Percentiles rank a stretch among this genome's conserved stretches.
Conservation (phyloP, 306 rosid species). For the Prosopis cineraria region DNA sequence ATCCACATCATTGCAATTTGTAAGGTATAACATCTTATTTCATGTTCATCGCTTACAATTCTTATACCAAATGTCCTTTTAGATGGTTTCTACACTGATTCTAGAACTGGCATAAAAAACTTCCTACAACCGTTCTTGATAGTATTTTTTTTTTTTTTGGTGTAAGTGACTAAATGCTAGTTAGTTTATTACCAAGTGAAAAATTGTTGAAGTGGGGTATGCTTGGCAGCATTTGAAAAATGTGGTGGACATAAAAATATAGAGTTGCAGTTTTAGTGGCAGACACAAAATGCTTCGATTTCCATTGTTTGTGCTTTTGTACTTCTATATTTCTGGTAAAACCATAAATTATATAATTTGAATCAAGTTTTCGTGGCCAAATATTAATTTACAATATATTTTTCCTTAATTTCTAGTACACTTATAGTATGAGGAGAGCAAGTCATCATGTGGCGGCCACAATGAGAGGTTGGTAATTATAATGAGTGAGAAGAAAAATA, state of each 20-base stretch:
- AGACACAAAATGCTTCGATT: conserved; percentile 57
- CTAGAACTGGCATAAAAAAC: too few relatives aligned
- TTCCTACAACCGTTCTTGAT: too few relatives aligned
- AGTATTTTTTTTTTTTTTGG: too few relatives aligned
- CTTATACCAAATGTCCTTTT: too few relatives aligned
- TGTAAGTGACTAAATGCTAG: too few relatives aligned
- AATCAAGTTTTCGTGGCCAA: conserved; percentile 4
- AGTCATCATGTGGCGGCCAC: conserved; percentile 28
- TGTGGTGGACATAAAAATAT: conserved; percentile 49
- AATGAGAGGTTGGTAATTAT: conserved; percentile 36
- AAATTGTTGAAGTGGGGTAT: conserved; percentile 60
- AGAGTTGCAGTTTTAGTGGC: conserved; percentile 54
- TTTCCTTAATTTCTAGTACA: not conserved
- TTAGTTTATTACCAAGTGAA: too few relatives aligned
- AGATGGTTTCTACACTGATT: too few relatives aligned
- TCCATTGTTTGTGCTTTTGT: conserved; percentile 29
- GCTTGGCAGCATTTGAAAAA: conserved; percentile 18
- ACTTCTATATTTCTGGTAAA: conserved; percentile 31
- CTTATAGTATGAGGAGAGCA: conserved; percentile 20
- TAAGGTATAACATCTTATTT: too few relatives aligned
- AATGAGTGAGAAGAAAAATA: conserved; percentile 39
- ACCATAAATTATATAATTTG: not conserved
- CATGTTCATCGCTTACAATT: too few relatives aligned
- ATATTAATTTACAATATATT: not conserved
- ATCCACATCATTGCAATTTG: too few relatives aligned